These are phyloP conservation scores for Cyberlindnera misumaiensis DNA, from an alignment of 805 yeast genomes.

Conservation along the genomic window DNA sequence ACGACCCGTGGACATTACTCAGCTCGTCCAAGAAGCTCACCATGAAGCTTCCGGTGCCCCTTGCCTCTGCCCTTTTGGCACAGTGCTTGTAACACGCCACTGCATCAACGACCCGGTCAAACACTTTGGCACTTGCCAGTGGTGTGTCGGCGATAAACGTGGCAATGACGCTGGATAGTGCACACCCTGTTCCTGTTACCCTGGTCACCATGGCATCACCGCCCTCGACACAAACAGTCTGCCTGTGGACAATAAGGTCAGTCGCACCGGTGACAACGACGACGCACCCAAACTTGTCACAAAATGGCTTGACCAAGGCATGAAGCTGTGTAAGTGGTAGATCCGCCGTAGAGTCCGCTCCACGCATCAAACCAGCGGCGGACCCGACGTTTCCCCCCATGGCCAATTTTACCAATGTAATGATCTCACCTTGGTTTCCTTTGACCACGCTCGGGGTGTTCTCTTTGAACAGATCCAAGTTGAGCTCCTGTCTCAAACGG, in stretches of 20 bases:
- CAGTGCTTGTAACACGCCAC: constrained; percentile 1
- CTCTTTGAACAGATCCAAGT: constrained; percentile 43
- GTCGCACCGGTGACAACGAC: constrained; percentile 66
- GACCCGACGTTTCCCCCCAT: constrained; percentile 48
- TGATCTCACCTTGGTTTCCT: constrained; percentile 82
- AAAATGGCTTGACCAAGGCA: constrained; percentile 35
- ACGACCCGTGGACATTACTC: too few relatives aligned
- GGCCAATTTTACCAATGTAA: constrained; percentile 44
- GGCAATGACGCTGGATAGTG: constrained; percentile 68
- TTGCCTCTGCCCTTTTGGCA: background rate
- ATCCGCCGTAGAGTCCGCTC: constrained; percentile 33
- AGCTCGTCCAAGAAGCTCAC: background rate
- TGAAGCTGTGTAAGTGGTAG: constrained; percentile 17
- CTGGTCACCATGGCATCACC: constrained; percentile 57
- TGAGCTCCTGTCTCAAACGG: constrained; percentile 41
- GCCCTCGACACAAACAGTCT: constrained; percentile 36
- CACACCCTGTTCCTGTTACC: constrained; percentile 81
- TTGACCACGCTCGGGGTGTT: constrained; percentile 52
- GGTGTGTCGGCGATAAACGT: constrained; percentile 37
- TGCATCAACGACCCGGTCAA: constrained; percentile 1
- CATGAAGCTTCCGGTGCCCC: constrained; percentile 1
- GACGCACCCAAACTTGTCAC: constrained; percentile 38
- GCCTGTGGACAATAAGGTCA: constrained; percentile 41
- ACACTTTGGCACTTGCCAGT: background rate
- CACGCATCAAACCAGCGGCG: background rate